A percentile compares a stretch with the other conserved stretches of the same genome.
These are phyloP conservation scores for Avena sativa DNA, from an alignment of 176 grass and related monocot species.

Conservation along the genomic window DNA sequence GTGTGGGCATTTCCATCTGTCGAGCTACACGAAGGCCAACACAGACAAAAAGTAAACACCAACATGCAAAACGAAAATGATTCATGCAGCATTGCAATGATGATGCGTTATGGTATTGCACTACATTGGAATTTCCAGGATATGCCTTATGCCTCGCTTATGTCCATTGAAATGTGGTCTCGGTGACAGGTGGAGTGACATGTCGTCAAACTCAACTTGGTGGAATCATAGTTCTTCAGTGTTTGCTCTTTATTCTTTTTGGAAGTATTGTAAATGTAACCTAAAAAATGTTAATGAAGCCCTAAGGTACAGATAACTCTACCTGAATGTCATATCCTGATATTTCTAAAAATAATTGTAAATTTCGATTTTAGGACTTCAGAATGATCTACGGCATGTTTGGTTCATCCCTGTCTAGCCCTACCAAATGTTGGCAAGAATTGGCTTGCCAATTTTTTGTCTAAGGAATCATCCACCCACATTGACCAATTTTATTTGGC, in stretches of 20 bases:
- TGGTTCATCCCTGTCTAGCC: too few species aligned
- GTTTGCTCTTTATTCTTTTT: neutral
- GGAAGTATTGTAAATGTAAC: neutral
- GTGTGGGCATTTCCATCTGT: neutral
- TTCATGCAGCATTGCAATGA: neutral
- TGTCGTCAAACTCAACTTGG: neutral
- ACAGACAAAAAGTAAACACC: conserved; percentile 1
- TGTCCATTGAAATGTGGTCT: neutral
- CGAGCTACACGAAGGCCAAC: conserved; percentile 16
- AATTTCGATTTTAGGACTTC: neutral
- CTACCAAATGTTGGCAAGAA: too few species aligned
- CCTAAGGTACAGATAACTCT: neutral
- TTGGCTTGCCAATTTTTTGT: too few species aligned
- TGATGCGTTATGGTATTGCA: neutral
- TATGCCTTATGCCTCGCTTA: neutral
- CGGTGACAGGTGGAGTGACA: neutral
- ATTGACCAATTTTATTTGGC: too few species aligned
- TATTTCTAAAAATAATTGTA: neutral
- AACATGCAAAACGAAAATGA: neutral
- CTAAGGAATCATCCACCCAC: too few species aligned
- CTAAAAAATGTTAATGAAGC: neutral
- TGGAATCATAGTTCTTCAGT: neutral
- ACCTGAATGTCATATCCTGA: neutral
- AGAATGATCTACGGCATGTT: neutral
- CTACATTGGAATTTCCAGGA: neutral